Percentiles rank a stretch among this genome's conserved stretches.
phyloP scores from a whole-genome alignment of 2,329 filamentous ascomycete genomes.

The Neopestalotiopsis clavispora region DNA sequence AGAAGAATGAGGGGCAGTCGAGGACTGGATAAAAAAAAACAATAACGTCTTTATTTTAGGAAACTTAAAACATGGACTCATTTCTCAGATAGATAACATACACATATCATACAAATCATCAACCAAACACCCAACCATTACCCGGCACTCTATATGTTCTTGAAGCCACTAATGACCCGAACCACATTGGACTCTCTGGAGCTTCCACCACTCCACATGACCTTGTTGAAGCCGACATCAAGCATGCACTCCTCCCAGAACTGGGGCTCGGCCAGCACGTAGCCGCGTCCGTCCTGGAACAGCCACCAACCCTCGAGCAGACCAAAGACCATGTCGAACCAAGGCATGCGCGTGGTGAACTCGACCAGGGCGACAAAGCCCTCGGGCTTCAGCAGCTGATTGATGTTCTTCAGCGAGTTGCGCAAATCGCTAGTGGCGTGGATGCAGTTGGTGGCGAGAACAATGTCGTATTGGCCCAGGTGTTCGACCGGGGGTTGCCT shows the following conservation, averaged over 20 bases:
- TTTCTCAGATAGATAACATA: too few relatives aligned
- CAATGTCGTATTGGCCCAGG: constrained; percentile 32
- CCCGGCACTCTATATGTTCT: too few relatives aligned
- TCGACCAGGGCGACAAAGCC: constrained; percentile 37
- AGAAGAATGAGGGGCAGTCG: too few relatives aligned
- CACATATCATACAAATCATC: too few relatives aligned
- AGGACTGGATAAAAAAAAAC: too few relatives aligned
- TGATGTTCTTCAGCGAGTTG: constrained; percentile 30
- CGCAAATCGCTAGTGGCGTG: constrained; percentile 38
- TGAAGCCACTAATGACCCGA: constrained; percentile 23
- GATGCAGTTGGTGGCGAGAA: constrained; percentile 42
- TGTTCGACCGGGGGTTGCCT: constrained; percentile 25
- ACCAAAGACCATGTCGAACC: constrained; percentile 38
- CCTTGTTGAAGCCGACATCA: constrained; percentile 27
- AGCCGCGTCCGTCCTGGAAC: constrained; percentile 31
- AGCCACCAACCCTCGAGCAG: constrained; percentile 42
- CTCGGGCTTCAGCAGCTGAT: constrained; percentile 31
- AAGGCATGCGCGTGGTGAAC: constrained; percentile 32
- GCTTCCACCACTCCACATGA: constrained; percentile 31
- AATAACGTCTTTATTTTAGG: too few relatives aligned
- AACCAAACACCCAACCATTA: too few relatives aligned
- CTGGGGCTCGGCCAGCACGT: constrained; percentile 29
- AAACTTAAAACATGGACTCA: too few relatives aligned
- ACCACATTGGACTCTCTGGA: constrained; percentile 29
- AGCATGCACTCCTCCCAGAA: constrained; percentile 29